Percentiles rank a stretch among this genome's conserved stretches.
phyloP scores from a whole-genome alignment of 2,329 filamentous ascomycete genomes.

The Phaeosphaeriaceae sp. region DNA sequence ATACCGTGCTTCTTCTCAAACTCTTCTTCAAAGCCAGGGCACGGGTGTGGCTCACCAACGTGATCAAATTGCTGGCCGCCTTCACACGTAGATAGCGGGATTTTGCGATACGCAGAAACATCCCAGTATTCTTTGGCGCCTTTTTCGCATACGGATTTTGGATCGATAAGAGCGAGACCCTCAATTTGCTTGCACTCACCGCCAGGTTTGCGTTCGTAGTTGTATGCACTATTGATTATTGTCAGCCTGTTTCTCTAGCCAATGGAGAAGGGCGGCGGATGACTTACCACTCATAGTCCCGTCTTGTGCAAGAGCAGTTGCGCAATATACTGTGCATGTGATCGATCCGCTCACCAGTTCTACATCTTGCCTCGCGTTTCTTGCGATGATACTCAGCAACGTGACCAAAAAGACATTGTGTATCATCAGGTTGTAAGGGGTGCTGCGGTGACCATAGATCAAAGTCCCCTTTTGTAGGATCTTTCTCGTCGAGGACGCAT shows the following conservation, averaged over 20 bases:
- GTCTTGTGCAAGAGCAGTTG: constrained; percentile 82
- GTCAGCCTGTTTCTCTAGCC: constrained; percentile 6
- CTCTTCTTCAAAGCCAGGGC: constrained; percentile 81
- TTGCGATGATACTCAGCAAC: constrained; percentile 89
- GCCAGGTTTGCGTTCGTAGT: constrained; percentile 81
- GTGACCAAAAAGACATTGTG: constrained; percentile 92
- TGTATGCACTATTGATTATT: constrained; percentile 75
- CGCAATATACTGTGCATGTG: constrained; percentile 69
- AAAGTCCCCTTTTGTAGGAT: constrained; percentile 73
- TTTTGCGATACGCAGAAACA: constrained; percentile 84
- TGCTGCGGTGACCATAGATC: constrained; percentile 87
- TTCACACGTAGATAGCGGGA: constrained; percentile 86
- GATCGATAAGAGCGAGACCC: constrained; percentile 71
- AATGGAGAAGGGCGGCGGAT: neutral
- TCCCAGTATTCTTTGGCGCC: constrained; percentile 82
- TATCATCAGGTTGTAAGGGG: constrained; percentile 74
- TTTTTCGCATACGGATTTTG: constrained; percentile 66
- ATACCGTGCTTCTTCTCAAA: constrained; percentile 75
- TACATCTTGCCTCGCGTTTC: constrained; percentile 78
- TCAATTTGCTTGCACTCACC: constrained; percentile 78
- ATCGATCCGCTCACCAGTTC: constrained; percentile 74
- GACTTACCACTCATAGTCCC: constrained; percentile 90
- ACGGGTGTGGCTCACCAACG: constrained; percentile 65
- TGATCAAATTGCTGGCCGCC: constrained; percentile 79
- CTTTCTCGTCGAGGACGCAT: constrained; percentile 71